A percentile compares a stretch with the other conserved stretches of the same genome.
phyloP scores from a whole-genome alignment of 768 basidiomycete genomes.

The Clathrus columnatus region DNA sequence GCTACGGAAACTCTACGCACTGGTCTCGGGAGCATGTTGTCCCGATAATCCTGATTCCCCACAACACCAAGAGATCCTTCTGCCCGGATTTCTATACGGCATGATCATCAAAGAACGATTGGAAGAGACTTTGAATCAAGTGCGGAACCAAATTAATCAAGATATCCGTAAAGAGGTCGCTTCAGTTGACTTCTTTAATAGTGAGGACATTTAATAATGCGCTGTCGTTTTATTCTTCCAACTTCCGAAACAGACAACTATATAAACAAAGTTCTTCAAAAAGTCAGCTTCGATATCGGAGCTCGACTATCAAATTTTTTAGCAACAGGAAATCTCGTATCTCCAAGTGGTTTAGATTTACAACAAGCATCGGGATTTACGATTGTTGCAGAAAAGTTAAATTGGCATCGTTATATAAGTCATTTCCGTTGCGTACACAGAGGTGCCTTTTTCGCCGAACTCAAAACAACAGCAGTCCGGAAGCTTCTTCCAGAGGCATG shows the following conservation, averaged over 20 bases:
- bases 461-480: constrained; percentile 95
- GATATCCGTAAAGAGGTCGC: constrained; percentile 72
- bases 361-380: constrained; percentile 99
- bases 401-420: constrained; percentile 96
- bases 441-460: constrained; percentile 97
- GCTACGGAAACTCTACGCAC: constrained; percentile 88
- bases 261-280: constrained; percentile 61
- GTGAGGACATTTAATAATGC: constrained; percentile 35
- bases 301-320: constrained; percentile 87
- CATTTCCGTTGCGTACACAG: constrained; percentile 98
- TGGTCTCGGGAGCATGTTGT: constrained; percentile 84
- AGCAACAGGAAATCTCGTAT: constrained; percentile 92
- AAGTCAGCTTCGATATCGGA: constrained; percentile 89
- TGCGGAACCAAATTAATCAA: constrained; percentile 55
- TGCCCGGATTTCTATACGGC: constrained; percentile 85
- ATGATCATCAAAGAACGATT: constrained; percentile 98
- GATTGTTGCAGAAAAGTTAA: constrained; percentile 96
- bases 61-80: constrained; percentile 94
- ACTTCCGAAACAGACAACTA: constrained; percentile 56
- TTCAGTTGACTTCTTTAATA: constrained; percentile 80
- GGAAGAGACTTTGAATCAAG: constrained; percentile 75
- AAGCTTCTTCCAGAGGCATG: constrained; percentile 96
- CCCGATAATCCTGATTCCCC: constrained; percentile 98
- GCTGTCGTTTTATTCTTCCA: neutral
- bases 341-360: constrained; percentile 90